Evolutionary conservation across 2,329 filamentous ascomycete species (phyloP).

Genomic region (Clonostachys sp.): DNA sequence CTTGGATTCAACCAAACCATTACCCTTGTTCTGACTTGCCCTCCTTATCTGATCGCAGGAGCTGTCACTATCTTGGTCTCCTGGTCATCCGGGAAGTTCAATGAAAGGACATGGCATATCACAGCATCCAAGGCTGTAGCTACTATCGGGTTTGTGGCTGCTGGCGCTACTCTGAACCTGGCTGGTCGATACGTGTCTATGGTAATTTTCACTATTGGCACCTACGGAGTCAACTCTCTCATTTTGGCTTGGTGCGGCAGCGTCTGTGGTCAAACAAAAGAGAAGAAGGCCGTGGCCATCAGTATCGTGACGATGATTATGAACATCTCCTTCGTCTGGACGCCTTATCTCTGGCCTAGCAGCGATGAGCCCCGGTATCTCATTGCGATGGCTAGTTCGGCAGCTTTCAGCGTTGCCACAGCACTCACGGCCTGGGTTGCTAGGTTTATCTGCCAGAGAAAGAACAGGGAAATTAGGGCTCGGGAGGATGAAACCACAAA

Average conservation of each 20-base stretch:
- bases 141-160: constrained; percentile 26
- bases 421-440: constrained; percentile 28
- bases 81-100: constrained; percentile 28
- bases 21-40: constrained; percentile 38
- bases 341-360: constrained; percentile 35
- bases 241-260: constrained; percentile 30
- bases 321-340: constrained; percentile 39
- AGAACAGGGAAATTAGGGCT: constrained; percentile 22
- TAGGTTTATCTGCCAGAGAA: constrained; percentile 24
- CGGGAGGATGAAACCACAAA: constrained; percentile 13
- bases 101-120: constrained; percentile 36
- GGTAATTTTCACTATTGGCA: constrained; percentile 13
- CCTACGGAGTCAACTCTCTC: constrained; percentile 28
- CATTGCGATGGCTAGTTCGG: constrained; percentile 26
- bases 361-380: constrained; percentile 32
- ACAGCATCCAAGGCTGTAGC: constrained; percentile 30
- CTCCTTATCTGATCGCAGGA: constrained; percentile 19
- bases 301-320: constrained; percentile 36
- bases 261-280: constrained; percentile 31
- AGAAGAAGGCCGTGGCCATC: constrained; percentile 34
- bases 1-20: constrained; percentile 38
- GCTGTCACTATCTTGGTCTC: constrained; percentile 13
- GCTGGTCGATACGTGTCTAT: constrained; percentile 13
- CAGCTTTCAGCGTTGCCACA: constrained; percentile 25
- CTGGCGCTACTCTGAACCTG: constrained; percentile 12